Percentiles rank a stretch among this genome's conserved stretches.
phyloP scores from a whole-genome alignment of 2,329 filamentous ascomycete species.

The Penicillium thymicola region DNA sequence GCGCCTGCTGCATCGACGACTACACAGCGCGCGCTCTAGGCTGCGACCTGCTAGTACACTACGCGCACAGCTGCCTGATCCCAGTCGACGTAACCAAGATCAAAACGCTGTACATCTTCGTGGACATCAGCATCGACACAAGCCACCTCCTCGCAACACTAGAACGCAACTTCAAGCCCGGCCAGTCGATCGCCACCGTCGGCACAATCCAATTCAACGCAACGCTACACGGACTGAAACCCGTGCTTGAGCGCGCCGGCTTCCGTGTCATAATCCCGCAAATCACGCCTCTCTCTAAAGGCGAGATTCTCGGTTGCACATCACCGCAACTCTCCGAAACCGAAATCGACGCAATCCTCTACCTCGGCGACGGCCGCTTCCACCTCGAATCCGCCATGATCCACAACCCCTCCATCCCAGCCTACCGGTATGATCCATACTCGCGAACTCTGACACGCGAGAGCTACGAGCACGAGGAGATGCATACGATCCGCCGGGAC shows the following conservation, averaged over 20 bases:
- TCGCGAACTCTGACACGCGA: conserved; percentile 87
- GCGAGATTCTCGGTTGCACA: conserved; percentile 96
- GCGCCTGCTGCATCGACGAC: conserved; percentile 97
- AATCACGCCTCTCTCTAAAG: conserved; percentile 86
- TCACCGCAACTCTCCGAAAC: conserved; percentile 67
- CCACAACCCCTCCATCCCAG: conserved; percentile 84
- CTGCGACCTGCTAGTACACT: conserved; percentile 92
- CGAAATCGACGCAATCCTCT: conserved; percentile 73
- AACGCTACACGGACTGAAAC: conserved; percentile 81
- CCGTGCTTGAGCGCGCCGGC: conserved; percentile 74
- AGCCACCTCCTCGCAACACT: conserved; percentile 81
- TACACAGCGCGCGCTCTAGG: conserved; percentile 92
- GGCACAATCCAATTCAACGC: conserved; percentile 99
- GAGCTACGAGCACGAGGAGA: conserved; percentile 85
- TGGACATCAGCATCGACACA: conserved; percentile 94
- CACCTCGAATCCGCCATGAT: conserved; percentile 99
- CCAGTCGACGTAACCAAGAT: conserved; percentile 96
- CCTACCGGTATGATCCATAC: conserved; percentile 96
- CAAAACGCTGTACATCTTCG: conserved; percentile 95
- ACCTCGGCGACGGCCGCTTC: conserved; percentile 88
- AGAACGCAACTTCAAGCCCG: conserved; percentile 78
- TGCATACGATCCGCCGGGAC: conserved; percentile 73
- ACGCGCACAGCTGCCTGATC: conserved; percentile 94
- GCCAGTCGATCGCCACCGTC: conserved; percentile 86
- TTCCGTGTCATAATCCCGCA: conserved; percentile 86